Evolutionary conservation across 345 rosid species (phyloP).

Genomic region (Orychophragmus violaceus): DNA sequence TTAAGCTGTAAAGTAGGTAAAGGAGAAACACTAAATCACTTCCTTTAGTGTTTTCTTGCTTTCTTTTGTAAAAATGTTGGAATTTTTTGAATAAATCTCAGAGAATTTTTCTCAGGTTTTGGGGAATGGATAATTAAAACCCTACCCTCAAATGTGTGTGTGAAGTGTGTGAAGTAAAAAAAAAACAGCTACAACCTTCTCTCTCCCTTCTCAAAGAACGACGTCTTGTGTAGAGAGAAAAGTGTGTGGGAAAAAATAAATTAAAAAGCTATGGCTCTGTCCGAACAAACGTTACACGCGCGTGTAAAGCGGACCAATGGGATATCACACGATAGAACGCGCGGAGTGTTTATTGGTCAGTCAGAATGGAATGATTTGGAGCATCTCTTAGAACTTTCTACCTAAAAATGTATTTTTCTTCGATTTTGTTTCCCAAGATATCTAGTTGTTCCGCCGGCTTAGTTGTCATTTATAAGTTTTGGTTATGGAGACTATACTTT

Average conservation of each 20-base stretch:
- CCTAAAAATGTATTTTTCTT: neutral
- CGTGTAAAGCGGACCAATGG: neutral
- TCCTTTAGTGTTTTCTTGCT: slow-evolving; percentile 34
- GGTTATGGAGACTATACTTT: too few relatives aligned
- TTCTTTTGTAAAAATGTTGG: slow-evolving; percentile 20
- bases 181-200: neutral
- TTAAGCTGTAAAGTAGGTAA: slow-evolving; percentile 25
- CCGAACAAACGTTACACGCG: slow-evolving; percentile 5
- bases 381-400: too few relatives aligned
- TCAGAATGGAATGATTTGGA: slow-evolving; percentile 8
- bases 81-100: slow-evolving; percentile 38
- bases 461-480: too few relatives aligned
- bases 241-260: slow-evolving; percentile 18
- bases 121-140: slow-evolving; percentile 42
- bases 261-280: slow-evolving; percentile 2
- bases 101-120: slow-evolving; percentile 35
- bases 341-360: neutral
- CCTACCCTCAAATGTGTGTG: slow-evolving; percentile 43
- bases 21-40: slow-evolving; percentile 12
- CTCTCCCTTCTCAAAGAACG: slow-evolving; percentile 9
- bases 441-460: too few relatives aligned
- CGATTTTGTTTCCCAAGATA: too few relatives aligned
- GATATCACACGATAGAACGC: neutral
- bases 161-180: slow-evolving; percentile 32
- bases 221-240: slow-evolving; percentile 8